Evolutionary conservation across 2,329 filamentous ascomycete species (phyloP), one percentile per base, ranked within the genome.

Genomic region (Claviceps sp.): DNA sequence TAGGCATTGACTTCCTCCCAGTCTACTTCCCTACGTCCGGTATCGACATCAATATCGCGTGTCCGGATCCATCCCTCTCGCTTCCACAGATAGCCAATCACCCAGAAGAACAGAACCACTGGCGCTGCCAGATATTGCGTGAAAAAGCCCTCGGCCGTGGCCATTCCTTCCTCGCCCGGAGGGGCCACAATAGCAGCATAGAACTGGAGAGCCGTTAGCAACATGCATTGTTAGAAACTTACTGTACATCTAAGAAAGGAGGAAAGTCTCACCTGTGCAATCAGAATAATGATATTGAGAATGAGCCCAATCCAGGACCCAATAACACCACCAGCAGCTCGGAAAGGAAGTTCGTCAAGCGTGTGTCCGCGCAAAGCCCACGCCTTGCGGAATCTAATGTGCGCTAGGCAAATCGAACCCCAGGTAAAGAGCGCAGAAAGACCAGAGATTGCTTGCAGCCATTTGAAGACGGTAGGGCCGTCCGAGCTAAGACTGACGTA

Each of bases 41-140:
- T 76, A 62, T 86, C 82, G 51, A 87, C 72, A 58, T 87, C 83
- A 56, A 88, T 85, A 55, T 85, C 69, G 37, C 70, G 63, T 1
- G 76, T 70, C 37, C 65, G 72, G 54, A 83, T 68, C 76, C 78
- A 85, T 26, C 76, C 76, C 50, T 72, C 65, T 47, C 80, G 71
- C 72, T 86, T 86, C 83, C 82, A 86, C 55, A 79, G 43, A 63
- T 77, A 86, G 2, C 82, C 79, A 48, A 69, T 61, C 44, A 69
- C 56, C 74, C 77, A 82, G 68, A 82, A 82, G 57, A 67, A 55
- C 14, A 80, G 59, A 51, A 81, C 74, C 52, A 80, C 72, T 30
- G 75, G 75, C 1, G 76, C 56, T 8, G 76, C 77, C 16, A 81
- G 71, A 62, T 76, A 79, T 6, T 68, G 61, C 60, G 73, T 68